Evolutionary conservation across 2,329 filamentous ascomycete species (phyloP), one percentile per base, ranked within the genome.

Genomic region (Arthrobotrys sinensis): DNA sequence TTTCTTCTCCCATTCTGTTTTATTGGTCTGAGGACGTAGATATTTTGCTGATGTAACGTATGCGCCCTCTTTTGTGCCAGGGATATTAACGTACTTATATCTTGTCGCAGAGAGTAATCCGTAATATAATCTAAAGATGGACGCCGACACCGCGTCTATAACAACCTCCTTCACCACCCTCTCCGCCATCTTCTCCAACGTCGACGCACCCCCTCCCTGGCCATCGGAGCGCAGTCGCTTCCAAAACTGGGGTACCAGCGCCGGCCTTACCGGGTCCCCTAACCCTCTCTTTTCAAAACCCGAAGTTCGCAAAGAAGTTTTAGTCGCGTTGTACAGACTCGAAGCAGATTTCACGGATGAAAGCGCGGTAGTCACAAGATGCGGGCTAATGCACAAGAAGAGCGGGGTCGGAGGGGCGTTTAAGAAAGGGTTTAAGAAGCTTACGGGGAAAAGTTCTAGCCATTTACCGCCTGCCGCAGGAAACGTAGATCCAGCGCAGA

Each of bases 401-500:
- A 48, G 48, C 45, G 14, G 19, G 12, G 48, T 66, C 0, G 66
- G 67, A 53, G 55, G 55, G 1, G 55, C 36, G 1, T 63, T 71
- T 6, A 71, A 63, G 19, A 71, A 71, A 19, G 67, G 67, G 11
- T 53, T 71, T 6, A 71, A 71, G 45, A 71, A 71, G 36, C 46
- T 71, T 10, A 38, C 53, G 2, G 67, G 67, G 32, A 71, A 71
- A 12, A 21, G 55, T 10, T 16, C 12, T 8, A 46, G 21, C 8
- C 38, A 64, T 46, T 7, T 45, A 10, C 45, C 32, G 11, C 14
- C 40, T 24, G n/a, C 45, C 7, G 36, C 16, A 21, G 53, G 50
- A 21, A 34, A 69, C 5, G 28, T 43, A 6, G 28, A 46, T 8
- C 52, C 28, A 1, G 14, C 40, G 14, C 62, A 65, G 43, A 48